phyloP scores from a whole-genome alignment of 1,284 basidiomycete species.

The Leccinum subrobustum region DNA sequence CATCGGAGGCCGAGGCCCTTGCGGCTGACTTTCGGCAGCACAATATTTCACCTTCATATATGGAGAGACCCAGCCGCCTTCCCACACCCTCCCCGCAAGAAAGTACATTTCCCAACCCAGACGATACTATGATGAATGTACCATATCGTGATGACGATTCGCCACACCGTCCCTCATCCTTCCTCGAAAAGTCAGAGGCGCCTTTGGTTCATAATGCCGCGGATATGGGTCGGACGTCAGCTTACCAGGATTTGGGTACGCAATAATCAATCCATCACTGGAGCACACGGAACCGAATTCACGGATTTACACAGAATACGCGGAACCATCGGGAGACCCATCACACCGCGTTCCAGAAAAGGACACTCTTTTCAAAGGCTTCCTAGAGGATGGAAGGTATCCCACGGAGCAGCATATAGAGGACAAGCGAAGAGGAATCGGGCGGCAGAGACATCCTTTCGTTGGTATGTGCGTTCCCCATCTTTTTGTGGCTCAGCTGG shows the following conservation, averaged over 20 bases:
- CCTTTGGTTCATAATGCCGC: slow-evolving; percentile 48
- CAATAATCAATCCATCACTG: not conserved
- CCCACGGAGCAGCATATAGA: slow-evolving; percentile 84
- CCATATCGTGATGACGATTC: slow-evolving; percentile 31
- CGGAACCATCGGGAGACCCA: slow-evolving; percentile 44
- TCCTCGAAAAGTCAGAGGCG: slow-evolving; percentile 37
- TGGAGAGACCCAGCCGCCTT: slow-evolving; percentile 10
- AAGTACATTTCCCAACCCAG: not conserved
- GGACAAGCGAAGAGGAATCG: slow-evolving; percentile 80
- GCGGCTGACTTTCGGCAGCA: slow-evolving; percentile 29
- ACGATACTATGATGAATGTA: slow-evolving; percentile 3
- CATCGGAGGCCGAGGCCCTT: slow-evolving; percentile 27
- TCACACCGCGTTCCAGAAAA: slow-evolving; percentile 36
- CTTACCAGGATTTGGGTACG: slow-evolving; percentile 58
- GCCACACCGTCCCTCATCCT: slow-evolving; percentile 16
- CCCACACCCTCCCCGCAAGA: slow-evolving; percentile 17
- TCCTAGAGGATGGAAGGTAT: slow-evolving; percentile 50
- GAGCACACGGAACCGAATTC: not conserved
- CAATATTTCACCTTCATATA: slow-evolving; percentile 11
- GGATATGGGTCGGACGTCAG: slow-evolving; percentile 36
- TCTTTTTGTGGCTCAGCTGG: slow-evolving; percentile 7
- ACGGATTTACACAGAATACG: slow-evolving; percentile 47
- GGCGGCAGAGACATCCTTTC: slow-evolving; percentile 78
- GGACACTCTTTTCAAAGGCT: slow-evolving; percentile 38
- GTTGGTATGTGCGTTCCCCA: slow-evolving; percentile 46